Conservation (phyloP, 2,329 filamentous ascomycete genomes). For the Phaeosphaeriaceae sp. region DNA sequence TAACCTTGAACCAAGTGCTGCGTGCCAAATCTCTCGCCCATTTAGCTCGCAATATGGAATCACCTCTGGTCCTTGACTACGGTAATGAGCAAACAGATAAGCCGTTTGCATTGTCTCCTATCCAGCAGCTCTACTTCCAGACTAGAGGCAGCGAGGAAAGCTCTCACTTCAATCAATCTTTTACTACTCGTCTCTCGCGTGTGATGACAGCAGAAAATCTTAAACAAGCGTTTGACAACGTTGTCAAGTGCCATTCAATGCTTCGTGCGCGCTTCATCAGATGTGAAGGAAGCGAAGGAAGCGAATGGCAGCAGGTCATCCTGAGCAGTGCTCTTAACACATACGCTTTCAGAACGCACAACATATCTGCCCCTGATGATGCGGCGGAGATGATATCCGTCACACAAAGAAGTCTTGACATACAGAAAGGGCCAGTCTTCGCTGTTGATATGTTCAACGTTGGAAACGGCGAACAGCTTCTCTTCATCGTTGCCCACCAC, state of each 20-base stretch:
- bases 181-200: conserved; percentile 46
- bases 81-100: conserved; percentile 29
- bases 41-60: conserved; percentile 29
- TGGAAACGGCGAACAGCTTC: conserved; percentile 21
- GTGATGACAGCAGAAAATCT: conserved; percentile 27
- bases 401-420: conserved; percentile 37
- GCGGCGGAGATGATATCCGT: conserved; percentile 22
- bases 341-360: conserved; percentile 29
- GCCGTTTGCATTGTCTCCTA: conserved; percentile 53
- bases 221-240: conserved; percentile 27
- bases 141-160: conserved; percentile 37
- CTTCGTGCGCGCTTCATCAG: conserved; percentile 39
- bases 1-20: conserved; percentile 42
- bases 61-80: conserved; percentile 8
- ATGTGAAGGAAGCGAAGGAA: conserved; percentile 10
- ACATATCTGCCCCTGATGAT: conserved; percentile 8
- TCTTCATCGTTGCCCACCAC: conserved; percentile 42
- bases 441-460: conserved; percentile 31
- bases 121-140: conserved; percentile 55
- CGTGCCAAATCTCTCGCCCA: conserved; percentile 40
- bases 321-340: conserved; percentile 10
- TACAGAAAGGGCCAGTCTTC: conserved; percentile 38
- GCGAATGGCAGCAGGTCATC: conserved; percentile 33
- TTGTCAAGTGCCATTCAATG: conserved; percentile 43
- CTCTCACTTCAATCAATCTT: conserved; percentile 55